These are phyloP conservation scores for Peronospora destructor DNA, from an alignment of 352 stramenopile species.

Conservation along the genomic window DNA sequence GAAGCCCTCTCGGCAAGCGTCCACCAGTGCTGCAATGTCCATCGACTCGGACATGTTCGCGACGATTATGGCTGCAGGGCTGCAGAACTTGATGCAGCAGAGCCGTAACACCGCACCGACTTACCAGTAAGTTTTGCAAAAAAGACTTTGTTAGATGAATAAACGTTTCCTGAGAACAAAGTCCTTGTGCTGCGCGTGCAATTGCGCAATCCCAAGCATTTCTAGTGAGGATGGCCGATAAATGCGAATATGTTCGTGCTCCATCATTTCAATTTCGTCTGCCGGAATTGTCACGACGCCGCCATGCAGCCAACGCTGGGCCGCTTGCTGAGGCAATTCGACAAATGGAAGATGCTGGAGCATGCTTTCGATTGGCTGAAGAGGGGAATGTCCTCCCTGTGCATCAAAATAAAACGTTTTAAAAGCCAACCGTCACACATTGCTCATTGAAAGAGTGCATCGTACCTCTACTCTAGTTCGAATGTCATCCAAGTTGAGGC, in stretches of 20 bases:
- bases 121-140: slow-evolving; percentile 29
- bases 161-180: slow-evolving; percentile 61
- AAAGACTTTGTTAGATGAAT: slow-evolving; percentile 45
- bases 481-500: slow-evolving; percentile 52
- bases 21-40: slow-evolving; percentile 27
- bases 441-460: background rate
- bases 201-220: slow-evolving; percentile 55
- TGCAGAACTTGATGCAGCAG: slow-evolving; percentile 82
- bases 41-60: slow-evolving; percentile 82
- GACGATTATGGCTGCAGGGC: slow-evolving; percentile 67
- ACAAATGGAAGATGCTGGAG: slow-evolving; percentile 50
- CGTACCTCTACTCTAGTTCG: slow-evolving; percentile 35
- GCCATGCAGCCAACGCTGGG: slow-evolving; percentile 44
- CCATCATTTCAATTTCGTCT: slow-evolving; percentile 24
- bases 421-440: background rate
- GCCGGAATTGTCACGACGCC: slow-evolving; percentile 32
- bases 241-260: slow-evolving; percentile 35
- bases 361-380: slow-evolving; percentile 54
- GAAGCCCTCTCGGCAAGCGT: slow-evolving; percentile 14
- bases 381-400: slow-evolving; percentile 30
- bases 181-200: slow-evolving; percentile 31
- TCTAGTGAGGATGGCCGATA: slow-evolving; percentile 29
- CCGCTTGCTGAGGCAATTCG: slow-evolving; percentile 22
- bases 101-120: slow-evolving; percentile 20
- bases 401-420: slow-evolving; percentile 3